phyloP scores from a whole-genome alignment of 345 rosid species.

The Sonneratia alba region DNA sequence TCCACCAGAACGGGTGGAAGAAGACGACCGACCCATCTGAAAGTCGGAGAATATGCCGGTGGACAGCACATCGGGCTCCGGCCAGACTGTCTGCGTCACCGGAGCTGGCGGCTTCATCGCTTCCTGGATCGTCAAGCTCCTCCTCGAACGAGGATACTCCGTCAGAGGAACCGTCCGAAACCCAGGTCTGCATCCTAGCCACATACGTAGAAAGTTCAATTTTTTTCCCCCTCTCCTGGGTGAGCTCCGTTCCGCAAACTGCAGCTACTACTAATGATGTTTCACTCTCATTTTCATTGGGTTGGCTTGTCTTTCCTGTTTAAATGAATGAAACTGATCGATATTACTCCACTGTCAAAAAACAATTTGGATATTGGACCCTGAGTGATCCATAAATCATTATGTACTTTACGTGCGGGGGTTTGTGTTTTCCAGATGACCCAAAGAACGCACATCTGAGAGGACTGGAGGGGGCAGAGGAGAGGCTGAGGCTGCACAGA shows the following conservation, averaged over 20 bases:
- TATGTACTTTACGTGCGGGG: too few species aligned
- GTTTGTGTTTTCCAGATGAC: constrained; percentile 34
- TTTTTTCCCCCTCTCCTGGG: neutral
- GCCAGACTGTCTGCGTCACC: constrained; percentile 78
- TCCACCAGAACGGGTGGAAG: neutral
- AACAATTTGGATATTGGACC: too few species aligned
- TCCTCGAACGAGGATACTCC: constrained; percentile 67
- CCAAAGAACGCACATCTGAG: constrained; percentile 79
- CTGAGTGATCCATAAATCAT: too few species aligned
- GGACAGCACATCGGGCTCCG: constrained; percentile 28
- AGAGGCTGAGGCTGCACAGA: constrained; percentile 61
- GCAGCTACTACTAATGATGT: too few species aligned
- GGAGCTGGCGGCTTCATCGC: constrained; percentile 99
- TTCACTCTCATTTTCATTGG: too few species aligned
- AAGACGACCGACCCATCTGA: too few species aligned
- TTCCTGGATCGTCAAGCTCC: constrained; percentile 88
- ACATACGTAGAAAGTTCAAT: neutral
- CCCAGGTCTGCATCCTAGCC: constrained; percentile 37
- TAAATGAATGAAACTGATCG: too few species aligned
- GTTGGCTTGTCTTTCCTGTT: too few species aligned
- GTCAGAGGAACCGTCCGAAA: constrained; percentile 83
- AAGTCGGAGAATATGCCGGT: constrained; percentile 18
- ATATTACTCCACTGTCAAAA: too few species aligned
- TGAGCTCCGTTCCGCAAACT: neutral
- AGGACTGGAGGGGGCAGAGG: constrained; percentile 82